phyloP scores from a whole-genome alignment of 2,329 filamentous ascomycete genomes.

The Aspergillus cejpii region DNA sequence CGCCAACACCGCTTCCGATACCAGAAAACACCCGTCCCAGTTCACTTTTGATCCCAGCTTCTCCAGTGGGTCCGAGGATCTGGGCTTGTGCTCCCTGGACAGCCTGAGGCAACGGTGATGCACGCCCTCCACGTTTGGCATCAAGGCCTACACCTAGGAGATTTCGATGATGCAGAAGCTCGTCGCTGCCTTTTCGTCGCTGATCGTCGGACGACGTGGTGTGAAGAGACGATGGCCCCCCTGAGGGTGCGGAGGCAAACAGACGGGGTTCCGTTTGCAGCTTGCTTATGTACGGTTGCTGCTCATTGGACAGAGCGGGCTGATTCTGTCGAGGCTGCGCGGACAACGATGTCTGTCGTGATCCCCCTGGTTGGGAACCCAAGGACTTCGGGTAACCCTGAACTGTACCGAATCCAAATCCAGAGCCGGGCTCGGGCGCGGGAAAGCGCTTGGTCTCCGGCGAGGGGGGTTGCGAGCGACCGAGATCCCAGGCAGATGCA shows the following conservation, averaged over 20 bases:
- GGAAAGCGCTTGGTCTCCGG: constrained; percentile 35
- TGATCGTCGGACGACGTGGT: constrained; percentile 33
- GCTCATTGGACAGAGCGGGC: constrained; percentile 30
- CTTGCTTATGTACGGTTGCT: constrained; percentile 29
- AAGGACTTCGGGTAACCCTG: constrained; percentile 40
- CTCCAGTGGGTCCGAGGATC: constrained; percentile 67
- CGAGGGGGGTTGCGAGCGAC: constrained; percentile 34
- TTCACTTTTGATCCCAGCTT: constrained; percentile 88
- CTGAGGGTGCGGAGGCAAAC: constrained; percentile 30
- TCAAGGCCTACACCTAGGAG: constrained; percentile 67
- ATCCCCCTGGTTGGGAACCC: constrained; percentile 34
- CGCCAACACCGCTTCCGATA: constrained; percentile 66
- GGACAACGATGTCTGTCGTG: constrained; percentile 29
- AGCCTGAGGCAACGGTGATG: constrained; percentile 84
- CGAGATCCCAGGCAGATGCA: constrained; percentile 32
- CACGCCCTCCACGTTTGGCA: constrained; percentile 71
- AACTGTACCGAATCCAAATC: constrained; percentile 37
- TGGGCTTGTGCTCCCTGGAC: constrained; percentile 86
- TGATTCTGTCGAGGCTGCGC: constrained; percentile 32
- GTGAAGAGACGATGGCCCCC: constrained; percentile 24
- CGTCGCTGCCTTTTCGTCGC: constrained; percentile 46
- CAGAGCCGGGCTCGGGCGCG: constrained; percentile 25
- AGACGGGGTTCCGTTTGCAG: constrained; percentile 30
- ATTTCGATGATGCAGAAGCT: constrained; percentile 56
- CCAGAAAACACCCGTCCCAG: constrained; percentile 93